Percentiles rank a stretch among this genome's conserved stretches.
Conservation (phyloP, 768 basidiomycete species). For the Melanogaster broomeanus region DNA sequence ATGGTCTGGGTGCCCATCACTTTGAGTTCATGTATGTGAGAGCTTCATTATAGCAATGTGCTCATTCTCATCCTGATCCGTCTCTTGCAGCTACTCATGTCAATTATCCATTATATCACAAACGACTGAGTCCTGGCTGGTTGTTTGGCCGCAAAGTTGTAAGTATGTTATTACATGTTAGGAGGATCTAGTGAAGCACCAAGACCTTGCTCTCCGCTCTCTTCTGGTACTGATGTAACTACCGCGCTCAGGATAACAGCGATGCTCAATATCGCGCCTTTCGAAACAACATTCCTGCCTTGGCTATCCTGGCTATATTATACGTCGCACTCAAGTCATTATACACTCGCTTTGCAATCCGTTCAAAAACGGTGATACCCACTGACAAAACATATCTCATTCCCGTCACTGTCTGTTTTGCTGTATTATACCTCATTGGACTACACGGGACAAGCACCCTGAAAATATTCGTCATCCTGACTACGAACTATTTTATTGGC, state of each 20-base stretch:
- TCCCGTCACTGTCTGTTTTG: constrained; percentile 61
- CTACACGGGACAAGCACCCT: constrained; percentile 81
- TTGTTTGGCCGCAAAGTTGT: constrained; percentile 78
- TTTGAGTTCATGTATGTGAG: constrained; percentile 70
- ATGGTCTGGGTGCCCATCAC: constrained; percentile 78
- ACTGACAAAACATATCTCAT: constrained; percentile 41
- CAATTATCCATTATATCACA: constrained; percentile 66
- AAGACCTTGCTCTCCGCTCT: not conserved
- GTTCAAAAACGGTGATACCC: constrained; percentile 26
- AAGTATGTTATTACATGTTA: constrained; percentile 31
- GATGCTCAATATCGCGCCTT: constrained; percentile 91
- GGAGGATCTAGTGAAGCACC: not conserved
- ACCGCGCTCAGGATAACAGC: constrained; percentile 76
- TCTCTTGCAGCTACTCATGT: constrained; percentile 61
- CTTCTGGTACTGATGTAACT: not conserved
- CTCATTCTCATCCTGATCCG: constrained; percentile 1
- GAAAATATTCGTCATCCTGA: constrained; percentile 76
- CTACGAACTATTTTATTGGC: constrained; percentile 67
- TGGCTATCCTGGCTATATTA: constrained; percentile 48
- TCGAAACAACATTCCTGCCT: constrained; percentile 71
- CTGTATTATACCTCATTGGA: constrained; percentile 61
- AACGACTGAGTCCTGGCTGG: constrained; percentile 74
- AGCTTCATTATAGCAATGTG: not conserved
- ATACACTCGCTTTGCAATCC: constrained; percentile 38
- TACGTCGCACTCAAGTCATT: constrained; percentile 59